phyloP scores from a whole-genome alignment of 345 rosid genomes.

The Microthlaspi erraticum region DNA sequence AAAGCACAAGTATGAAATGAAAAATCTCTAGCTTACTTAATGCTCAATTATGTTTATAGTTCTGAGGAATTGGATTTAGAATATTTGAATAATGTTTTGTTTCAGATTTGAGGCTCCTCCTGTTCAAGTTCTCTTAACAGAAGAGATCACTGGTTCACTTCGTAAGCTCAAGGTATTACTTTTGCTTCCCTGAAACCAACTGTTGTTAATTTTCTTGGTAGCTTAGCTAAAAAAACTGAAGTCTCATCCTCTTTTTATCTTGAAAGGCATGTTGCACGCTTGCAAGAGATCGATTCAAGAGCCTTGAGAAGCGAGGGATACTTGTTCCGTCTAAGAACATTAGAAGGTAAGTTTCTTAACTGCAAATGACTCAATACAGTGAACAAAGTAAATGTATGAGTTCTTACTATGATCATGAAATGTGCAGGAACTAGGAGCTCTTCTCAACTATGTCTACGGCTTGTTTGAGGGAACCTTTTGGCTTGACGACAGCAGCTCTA shows the following conservation, averaged over 20 bases:
- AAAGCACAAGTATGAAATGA: constrained; percentile 75
- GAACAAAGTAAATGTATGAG: background rate
- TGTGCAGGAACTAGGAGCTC: constrained; percentile 39
- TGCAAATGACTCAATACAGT: background rate
- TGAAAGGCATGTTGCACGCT: constrained; percentile 86
- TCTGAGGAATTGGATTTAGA: background rate
- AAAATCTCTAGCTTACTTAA: background rate
- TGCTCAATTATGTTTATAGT: background rate
- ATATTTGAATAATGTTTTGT: constrained; percentile 12
- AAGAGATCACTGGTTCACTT: constrained; percentile 93
- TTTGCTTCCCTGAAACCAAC: background rate
- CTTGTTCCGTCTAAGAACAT: constrained; percentile 61
- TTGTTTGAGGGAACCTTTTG: constrained; percentile 7
- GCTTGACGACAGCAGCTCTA: constrained; percentile 11
- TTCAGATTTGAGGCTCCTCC: constrained; percentile 85
- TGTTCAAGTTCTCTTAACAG: constrained; percentile 80
- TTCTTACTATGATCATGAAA: constrained; percentile 35
- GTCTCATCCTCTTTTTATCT: background rate
- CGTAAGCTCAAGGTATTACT: constrained; percentile 75
- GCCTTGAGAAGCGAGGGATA: constrained; percentile 91
- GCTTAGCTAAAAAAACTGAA: constrained; percentile 8
- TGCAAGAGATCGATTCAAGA: constrained; percentile 84
- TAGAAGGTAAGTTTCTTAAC: constrained; percentile 57
- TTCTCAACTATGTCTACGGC: constrained; percentile 21
- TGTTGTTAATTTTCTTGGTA: constrained; percentile 14